A percentile compares a stretch with the other conserved stretches of the same genome.
These are phyloP conservation scores for Fusarium pseudoanthophilum DNA, from an alignment of 2,329 filamentous ascomycete genomes.

Conservation along the genomic window DNA sequence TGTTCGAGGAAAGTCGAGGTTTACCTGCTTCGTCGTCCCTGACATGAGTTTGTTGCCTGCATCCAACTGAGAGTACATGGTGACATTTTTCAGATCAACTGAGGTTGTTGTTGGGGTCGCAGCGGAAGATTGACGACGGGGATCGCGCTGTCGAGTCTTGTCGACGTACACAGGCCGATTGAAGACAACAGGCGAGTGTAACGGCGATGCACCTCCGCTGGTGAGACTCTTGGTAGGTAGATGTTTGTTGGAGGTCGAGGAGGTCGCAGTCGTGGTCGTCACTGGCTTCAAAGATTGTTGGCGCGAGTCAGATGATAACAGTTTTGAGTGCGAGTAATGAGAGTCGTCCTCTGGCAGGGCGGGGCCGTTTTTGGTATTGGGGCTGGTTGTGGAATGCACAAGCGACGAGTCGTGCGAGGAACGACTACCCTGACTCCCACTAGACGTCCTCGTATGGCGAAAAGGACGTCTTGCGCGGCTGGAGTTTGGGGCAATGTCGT, in stretches of 20 bases:
- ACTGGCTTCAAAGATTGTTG: constrained; percentile 23
- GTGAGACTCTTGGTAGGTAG: constrained; percentile 20
- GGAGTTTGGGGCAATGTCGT: constrained; percentile 27
- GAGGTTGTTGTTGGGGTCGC: constrained; percentile 21
- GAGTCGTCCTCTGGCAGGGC: constrained; percentile 40
- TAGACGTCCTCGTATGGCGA: constrained; percentile 40
- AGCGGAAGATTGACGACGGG: constrained; percentile 37
- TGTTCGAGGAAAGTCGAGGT: constrained; percentile 52
- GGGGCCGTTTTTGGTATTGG: constrained; percentile 41
- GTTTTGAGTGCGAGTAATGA: constrained; percentile 32
- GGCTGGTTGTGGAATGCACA: constrained; percentile 41
- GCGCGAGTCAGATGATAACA: constrained; percentile 42
- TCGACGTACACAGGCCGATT: constrained; percentile 33
- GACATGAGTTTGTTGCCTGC: constrained; percentile 46
- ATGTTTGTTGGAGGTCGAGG: constrained; percentile 31
- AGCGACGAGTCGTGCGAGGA: constrained; percentile 45
- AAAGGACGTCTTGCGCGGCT: constrained; percentile 35
- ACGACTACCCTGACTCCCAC: constrained; percentile 44
- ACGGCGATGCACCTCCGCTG: not conserved
- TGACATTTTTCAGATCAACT: constrained; percentile 51
- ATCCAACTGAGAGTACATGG: constrained; percentile 49
- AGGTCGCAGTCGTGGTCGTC: constrained; percentile 13
- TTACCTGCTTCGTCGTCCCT: constrained; percentile 49
- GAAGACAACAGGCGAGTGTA: constrained; percentile 38
- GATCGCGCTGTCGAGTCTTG: constrained; percentile 37